Base-by-base conservation (phyloP, 2,329 filamentous ascomycete species). In the Fusarium sp. region DNA sequence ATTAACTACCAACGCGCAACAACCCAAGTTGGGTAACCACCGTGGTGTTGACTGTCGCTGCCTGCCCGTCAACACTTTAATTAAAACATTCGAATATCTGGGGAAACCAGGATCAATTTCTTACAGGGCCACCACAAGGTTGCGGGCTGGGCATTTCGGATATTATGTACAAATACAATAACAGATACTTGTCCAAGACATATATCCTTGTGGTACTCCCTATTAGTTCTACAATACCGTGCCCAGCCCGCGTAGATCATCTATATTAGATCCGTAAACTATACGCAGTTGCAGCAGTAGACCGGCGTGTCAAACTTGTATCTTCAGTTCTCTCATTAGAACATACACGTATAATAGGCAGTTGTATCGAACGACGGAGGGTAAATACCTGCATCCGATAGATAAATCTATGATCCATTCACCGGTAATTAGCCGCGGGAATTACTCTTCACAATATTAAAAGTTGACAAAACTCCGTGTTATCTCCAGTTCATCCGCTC, bases 401-500 rank as follows among this genome's bases (percentile, higher is more conserved):
- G 6, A 57, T 30, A 34, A 55, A 32, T 20, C 30, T 30, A 45
- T 14, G 18, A 27, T 30, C 14, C 37, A 30, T 27, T 66, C 10
- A n/a, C 41, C 48, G 54, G 54, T 44, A 67, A 70, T 61, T 53
- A 69, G 20, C 42, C 37, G 32, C 51, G 63, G 67, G 55, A 69
- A 69, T 71, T 47, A 55, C 34, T 47, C 16, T 37, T 24, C 18
- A 34, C 27, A 32, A 49, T 44, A 45, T 65, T 46, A 65, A 53
- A 57, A 58, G 12, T 48, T 52, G 47, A 57, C 47, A 44, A 30
- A 24, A 40, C 51, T 54, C 58, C 51, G 45, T 25, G 53, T 54
- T 57, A 69, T 69, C 56, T 68, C 64, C 64, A 66, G 54, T 42
- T 69, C 54, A 62, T 61, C 48, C 62, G 55, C 49, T 57, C 40